Evolutionary conservation across 2,329 filamentous ascomycete genomes (phyloP).

Genomic region (Neofusicoccum umdonicola): DNA sequence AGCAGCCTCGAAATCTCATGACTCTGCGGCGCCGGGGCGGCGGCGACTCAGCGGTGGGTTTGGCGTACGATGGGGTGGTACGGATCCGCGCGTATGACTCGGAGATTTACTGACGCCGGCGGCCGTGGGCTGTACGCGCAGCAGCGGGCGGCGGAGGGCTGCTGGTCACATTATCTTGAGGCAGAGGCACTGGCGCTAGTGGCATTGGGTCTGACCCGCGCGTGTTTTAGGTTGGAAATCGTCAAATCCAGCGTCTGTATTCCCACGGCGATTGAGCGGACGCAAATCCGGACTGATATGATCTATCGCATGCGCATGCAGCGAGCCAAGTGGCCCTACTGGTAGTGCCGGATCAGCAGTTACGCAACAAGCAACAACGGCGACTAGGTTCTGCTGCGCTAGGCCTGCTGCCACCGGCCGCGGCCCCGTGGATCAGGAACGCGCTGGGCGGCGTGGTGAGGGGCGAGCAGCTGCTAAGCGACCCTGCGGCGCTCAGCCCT

Average conservation of each 20-base stretch:
- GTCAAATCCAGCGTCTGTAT: background rate
- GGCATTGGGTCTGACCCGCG: background rate
- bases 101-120: constrained; percentile 6
- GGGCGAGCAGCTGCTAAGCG: background rate
- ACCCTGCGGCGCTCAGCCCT: background rate
- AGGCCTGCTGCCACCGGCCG: background rate
- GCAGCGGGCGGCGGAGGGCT: background rate
- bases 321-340: constrained; percentile 2
- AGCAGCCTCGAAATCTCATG: background rate
- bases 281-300: constrained; percentile 13
- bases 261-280: constrained; percentile 1
- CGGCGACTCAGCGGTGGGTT: background rate
- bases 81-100: constrained; percentile 5
- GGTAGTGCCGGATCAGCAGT: constrained; percentile 2
- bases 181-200: background rate
- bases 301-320: constrained; percentile 17
- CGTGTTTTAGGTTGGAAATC: constrained; percentile 13
- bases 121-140: background rate
- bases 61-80: constrained; percentile 1
- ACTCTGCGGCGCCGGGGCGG: background rate
- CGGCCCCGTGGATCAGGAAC: background rate
- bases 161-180: constrained; percentile 5
- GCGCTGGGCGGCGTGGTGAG: background rate
- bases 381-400: background rate
- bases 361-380: constrained; percentile 10